phyloP scores from a whole-genome alignment of 73 alveolate genomes.

The Uronychia setigera region DNA sequence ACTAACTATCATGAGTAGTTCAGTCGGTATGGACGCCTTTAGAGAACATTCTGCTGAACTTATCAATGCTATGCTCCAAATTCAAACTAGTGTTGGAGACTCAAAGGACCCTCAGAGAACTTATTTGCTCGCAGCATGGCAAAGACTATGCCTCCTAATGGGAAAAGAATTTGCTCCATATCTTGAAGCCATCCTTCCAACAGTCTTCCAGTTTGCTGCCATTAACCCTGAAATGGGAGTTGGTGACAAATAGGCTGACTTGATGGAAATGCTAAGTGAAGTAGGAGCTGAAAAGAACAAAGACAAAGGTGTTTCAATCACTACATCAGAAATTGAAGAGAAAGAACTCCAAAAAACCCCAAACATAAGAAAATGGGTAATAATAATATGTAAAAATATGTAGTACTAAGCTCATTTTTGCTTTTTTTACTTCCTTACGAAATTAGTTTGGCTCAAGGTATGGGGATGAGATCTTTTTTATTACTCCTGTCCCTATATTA shows the following conservation, averaged over 20 bases:
- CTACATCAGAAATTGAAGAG: slow-evolving; percentile 87
- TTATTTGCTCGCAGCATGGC: slow-evolving; percentile 89
- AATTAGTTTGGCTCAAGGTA: no score
- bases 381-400: no score
- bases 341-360: no score
- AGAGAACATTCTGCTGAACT: slow-evolving; percentile 66
- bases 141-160: slow-evolving; percentile 79
- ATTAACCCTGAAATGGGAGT: slow-evolving; percentile 69
- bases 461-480: no score
- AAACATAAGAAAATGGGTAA: no score
- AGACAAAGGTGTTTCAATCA: slow-evolving; percentile 34
- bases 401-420: no score
- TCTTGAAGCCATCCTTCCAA: slow-evolving; percentile 75
- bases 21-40: slow-evolving; percentile 81
- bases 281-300: slow-evolving; percentile 38
- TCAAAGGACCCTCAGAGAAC: slow-evolving; percentile 78
- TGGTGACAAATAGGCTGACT: slow-evolving; percentile 50
- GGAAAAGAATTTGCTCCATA: slow-evolving; percentile 74
- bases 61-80: slow-evolving; percentile 63
- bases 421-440: no score
- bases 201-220: slow-evolving; percentile 75
- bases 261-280: slow-evolving; percentile 69
- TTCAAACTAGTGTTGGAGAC: slow-evolving; percentile 70
- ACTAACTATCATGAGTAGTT: slow-evolving; percentile 72
- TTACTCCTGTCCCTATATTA: no score